A percentile compares a stretch with the other conserved stretches of the same genome.
These are phyloP conservation scores for Phytopythium helicoides DNA, from an alignment of 352 stramenopile species.

Conservation along the genomic window DNA sequence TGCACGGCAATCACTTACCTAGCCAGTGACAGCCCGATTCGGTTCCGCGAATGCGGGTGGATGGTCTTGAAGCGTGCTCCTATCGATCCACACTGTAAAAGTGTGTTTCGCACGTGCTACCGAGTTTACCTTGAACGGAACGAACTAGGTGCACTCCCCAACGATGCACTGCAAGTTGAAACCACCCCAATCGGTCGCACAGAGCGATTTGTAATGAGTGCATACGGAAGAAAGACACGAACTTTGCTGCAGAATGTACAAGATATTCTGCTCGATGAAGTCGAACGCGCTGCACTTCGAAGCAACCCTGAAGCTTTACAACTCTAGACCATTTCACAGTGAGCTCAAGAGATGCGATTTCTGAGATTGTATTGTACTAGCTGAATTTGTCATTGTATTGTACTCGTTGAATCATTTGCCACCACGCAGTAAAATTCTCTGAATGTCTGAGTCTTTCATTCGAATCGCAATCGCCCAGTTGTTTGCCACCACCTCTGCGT, in stretches of 20 bases:
- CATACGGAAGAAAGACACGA: background rate
- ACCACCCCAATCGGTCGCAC: too few species aligned
- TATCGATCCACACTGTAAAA: background rate
- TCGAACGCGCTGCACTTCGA: background rate
- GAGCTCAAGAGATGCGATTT: too few species aligned
- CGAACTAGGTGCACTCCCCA: too few species aligned
- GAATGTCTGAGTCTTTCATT: background rate
- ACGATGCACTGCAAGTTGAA: too few species aligned
- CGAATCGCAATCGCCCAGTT: background rate
- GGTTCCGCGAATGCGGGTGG: slow-evolving; percentile 4
- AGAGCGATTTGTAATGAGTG: slow-evolving; percentile 4
- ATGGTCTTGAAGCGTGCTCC: background rate
- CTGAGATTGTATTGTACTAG: too few species aligned
- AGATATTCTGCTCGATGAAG: slow-evolving; percentile 1
- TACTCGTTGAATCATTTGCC: background rate
- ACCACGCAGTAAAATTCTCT: background rate
- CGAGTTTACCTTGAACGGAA: background rate
- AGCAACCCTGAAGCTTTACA: too few species aligned
- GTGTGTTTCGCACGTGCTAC: slow-evolving; percentile 3
- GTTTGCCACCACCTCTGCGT: slow-evolving; percentile 2
- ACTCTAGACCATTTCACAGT: too few species aligned
- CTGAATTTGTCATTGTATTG: too few species aligned
- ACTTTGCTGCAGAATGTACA: slow-evolving; percentile 1
- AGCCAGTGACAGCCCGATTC: background rate
- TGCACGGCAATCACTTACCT: slow-evolving; percentile 1